A percentile compares a stretch with the other conserved stretches of the same genome.
Conservation (phyloP, 257 asterid genomes). For the Solanum rostratum region DNA sequence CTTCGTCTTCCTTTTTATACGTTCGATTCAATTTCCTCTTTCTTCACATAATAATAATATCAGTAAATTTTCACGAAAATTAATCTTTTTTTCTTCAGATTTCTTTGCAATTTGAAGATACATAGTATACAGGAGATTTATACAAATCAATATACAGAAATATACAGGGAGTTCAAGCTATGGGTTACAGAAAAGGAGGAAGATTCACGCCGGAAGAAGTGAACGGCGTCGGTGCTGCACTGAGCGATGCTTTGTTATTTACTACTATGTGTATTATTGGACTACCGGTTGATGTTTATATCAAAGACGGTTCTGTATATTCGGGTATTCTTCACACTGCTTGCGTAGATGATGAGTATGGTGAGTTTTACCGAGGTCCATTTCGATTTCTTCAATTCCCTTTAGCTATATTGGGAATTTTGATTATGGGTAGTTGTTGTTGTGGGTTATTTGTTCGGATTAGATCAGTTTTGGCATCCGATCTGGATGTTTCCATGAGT, state of each 20-base stretch:
- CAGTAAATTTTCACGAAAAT: neutral
- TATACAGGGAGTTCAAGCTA: neutral
- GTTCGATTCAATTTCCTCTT: neutral
- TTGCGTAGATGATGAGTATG: conserved; percentile 52
- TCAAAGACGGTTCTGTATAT: conserved; percentile 70
- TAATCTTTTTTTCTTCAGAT: neutral
- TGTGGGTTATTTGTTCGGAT: neutral
- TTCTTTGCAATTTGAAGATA: neutral
- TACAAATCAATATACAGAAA: neutral
- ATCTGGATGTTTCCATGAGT: neutral
- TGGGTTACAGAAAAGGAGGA: conserved; percentile 54
- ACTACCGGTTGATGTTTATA: conserved; percentile 70
- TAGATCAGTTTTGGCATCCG: neutral
- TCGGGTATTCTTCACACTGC: conserved; percentile 85
- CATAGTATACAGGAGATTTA: neutral
- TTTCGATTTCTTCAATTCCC: neutral
- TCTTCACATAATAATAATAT: neutral
- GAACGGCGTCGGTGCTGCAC: conserved; percentile 17
- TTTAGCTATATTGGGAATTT: conserved; percentile 1
- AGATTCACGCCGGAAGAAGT: conserved; percentile 17
- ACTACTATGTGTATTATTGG: conserved; percentile 73
- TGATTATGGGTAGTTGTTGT: neutral
- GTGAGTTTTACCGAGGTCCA: conserved; percentile 14
- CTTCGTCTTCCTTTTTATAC: neutral
- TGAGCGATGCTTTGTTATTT: conserved; percentile 50